Percentiles rank a stretch among this genome's conserved stretches.
Evolutionary conservation across 768 basidiomycete genomes (phyloP).

Genomic region (Exidia glandulosa): DNA sequence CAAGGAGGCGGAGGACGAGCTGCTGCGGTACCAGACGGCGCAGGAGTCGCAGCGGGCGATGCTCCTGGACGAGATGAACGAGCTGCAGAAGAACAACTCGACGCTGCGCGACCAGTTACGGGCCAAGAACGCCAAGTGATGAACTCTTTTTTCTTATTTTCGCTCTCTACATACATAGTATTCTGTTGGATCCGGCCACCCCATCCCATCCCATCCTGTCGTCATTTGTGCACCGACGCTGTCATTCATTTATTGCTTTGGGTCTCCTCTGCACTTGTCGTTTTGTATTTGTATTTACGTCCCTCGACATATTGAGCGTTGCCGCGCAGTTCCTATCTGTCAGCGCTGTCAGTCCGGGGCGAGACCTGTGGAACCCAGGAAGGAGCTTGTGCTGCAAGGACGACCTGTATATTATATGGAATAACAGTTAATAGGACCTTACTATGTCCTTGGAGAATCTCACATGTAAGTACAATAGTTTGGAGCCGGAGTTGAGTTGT

Average conservation of each 20-base stretch:
- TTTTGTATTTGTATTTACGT: not conserved
- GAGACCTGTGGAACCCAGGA: no score
- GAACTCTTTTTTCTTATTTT: not conserved
- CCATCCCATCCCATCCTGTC: not conserved
- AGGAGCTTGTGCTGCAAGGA: no score
- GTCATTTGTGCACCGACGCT: not conserved
- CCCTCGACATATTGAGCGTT: not conserved
- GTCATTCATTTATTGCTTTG: not conserved
- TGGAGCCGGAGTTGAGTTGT: no score
- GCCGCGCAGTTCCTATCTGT: not conserved
- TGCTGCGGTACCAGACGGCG: slow-evolving; percentile 49
- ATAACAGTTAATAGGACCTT: no score
- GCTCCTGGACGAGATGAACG: slow-evolving; percentile 80
- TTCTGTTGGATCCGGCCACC: not conserved
- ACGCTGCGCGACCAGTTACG: slow-evolving; percentile 61
- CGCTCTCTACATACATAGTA: not conserved
- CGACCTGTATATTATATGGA: not conserved
- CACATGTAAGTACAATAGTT: no score
- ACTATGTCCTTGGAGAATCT: no score
- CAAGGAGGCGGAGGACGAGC: slow-evolving; percentile 53
- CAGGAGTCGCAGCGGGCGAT: slow-evolving; percentile 77
- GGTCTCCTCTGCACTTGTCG: not conserved
- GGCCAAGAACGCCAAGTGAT: slow-evolving; percentile 27
- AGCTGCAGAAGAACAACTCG: slow-evolving; percentile 69
- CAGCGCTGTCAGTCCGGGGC: no score